These are phyloP conservation scores for Flaveria ramosissima DNA, from an alignment of 129 eudicot genomes.

Conservation along the genomic window DNA sequence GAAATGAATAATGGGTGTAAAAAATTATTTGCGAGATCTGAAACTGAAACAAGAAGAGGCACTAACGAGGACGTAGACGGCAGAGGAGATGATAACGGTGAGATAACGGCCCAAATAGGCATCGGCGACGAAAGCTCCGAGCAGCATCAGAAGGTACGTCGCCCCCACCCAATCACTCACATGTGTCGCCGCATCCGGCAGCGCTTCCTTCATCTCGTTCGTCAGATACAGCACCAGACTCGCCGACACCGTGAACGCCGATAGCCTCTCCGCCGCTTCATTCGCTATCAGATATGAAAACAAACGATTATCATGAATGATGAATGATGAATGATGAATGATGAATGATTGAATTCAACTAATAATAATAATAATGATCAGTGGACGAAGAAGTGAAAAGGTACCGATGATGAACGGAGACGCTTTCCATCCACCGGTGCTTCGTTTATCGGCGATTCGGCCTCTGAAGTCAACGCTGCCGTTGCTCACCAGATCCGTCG, in stretches of 20 bases:
- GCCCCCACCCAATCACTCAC: slow-evolving; percentile 96
- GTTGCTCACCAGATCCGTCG: slow-evolving; percentile 50
- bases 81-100: slow-evolving; percentile 73
- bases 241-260: slow-evolving; percentile 77
- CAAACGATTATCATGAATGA: background rate
- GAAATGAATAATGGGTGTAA: too few relatives aligned
- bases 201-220: slow-evolving; percentile 64
- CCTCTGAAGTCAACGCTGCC: slow-evolving; percentile 66
- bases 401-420: slow-evolving; percentile 71
- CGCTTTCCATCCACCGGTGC: slow-evolving; percentile 79
- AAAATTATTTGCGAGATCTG: too few relatives aligned
- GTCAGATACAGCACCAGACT: slow-evolving; percentile 71
- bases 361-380: too few relatives aligned
- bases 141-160: slow-evolving; percentile 61
- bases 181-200: slow-evolving; percentile 81
- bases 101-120: slow-evolving; percentile 85
- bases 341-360: background rate
- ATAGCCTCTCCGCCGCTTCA: slow-evolving; percentile 85
- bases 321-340: too few relatives aligned
- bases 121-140: slow-evolving; percentile 95
- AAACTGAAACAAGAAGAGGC: background rate
- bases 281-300: slow-evolving; percentile 40
- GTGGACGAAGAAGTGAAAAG: background rate
- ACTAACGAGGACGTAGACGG: slow-evolving; percentile 62
- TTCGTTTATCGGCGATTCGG: slow-evolving; percentile 54